phyloP scores from a whole-genome alignment of 768 basidiomycete species.

The Phallus indusiatus region DNA sequence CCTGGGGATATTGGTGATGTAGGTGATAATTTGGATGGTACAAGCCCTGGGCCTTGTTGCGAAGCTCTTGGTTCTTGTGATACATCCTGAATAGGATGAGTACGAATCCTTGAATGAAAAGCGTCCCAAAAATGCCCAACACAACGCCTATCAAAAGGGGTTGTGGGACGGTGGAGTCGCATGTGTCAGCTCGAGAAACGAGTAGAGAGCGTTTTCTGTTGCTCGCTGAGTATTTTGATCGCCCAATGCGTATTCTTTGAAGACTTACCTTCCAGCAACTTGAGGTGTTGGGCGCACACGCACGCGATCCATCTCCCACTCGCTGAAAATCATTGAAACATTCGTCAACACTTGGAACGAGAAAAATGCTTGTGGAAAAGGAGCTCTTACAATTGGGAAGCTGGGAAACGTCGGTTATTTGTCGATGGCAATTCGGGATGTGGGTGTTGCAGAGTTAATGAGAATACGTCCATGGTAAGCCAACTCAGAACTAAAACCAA shows the following conservation, averaged over 20 bases:
- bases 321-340: too few species aligned
- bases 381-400: too few species aligned
- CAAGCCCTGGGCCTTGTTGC: not conserved
- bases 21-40: not conserved
- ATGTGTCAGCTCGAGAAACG: not conserved
- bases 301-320: too few species aligned
- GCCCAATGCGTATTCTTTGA: not conserved
- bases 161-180: not conserved
- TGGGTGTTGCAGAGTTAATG: too few species aligned
- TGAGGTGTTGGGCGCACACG: too few species aligned
- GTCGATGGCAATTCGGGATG: too few species aligned
- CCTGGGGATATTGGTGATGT: not conserved
- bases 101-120: constrained; percentile 1
- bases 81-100: not conserved
- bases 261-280: not conserved
- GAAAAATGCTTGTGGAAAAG: too few species aligned
- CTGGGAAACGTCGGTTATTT: too few species aligned
- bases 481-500: not conserved
- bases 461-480: too few species aligned
- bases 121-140: not conserved
- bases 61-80: not conserved
- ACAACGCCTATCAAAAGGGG: not conserved
- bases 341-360: too few species aligned
- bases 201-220: not conserved
- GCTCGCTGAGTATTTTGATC: not conserved